Percentiles rank a stretch among this genome's conserved stretches.
Evolutionary conservation across 2,329 filamentous ascomycete genomes (phyloP).

Genomic region (Fusarium tuaranense): DNA sequence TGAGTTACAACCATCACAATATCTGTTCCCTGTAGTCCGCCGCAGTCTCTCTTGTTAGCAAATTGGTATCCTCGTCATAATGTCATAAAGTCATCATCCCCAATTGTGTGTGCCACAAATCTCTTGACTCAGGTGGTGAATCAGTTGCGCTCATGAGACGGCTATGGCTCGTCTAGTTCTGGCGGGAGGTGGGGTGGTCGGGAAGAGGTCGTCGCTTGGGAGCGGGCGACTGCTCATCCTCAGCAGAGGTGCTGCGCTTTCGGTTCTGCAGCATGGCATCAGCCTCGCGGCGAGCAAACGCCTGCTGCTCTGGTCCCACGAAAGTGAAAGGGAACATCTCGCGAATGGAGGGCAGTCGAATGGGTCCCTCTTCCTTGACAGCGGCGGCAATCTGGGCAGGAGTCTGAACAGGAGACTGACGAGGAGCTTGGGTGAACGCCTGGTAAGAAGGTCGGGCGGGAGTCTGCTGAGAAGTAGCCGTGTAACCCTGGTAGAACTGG

Average conservation of each 20-base stretch:
- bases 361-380: background rate
- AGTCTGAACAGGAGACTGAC: background rate
- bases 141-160: background rate
- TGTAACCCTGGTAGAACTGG: background rate
- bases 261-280: background rate
- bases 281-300: background rate
- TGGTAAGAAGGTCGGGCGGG: background rate
- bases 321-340: slow-evolving; percentile 22
- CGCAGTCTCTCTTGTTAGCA: background rate
- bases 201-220: slow-evolving; percentile 28
- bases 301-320: background rate
- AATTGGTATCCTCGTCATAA: background rate
- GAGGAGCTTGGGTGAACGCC: background rate
- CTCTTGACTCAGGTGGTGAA: background rate
- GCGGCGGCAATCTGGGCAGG: background rate
- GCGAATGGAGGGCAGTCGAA: slow-evolving; percentile 23
- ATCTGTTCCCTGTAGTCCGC: background rate
- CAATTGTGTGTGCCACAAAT: background rate
- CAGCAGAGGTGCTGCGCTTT: slow-evolving; percentile 11
- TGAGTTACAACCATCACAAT: slow-evolving; percentile 8
- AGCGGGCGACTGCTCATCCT: background rate
- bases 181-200: background rate
- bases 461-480: background rate
- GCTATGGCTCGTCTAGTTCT: background rate
- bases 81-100: background rate